Conservation (phyloP, 2,329 filamentous ascomycete species). For the Penicillium vulpinum region DNA sequence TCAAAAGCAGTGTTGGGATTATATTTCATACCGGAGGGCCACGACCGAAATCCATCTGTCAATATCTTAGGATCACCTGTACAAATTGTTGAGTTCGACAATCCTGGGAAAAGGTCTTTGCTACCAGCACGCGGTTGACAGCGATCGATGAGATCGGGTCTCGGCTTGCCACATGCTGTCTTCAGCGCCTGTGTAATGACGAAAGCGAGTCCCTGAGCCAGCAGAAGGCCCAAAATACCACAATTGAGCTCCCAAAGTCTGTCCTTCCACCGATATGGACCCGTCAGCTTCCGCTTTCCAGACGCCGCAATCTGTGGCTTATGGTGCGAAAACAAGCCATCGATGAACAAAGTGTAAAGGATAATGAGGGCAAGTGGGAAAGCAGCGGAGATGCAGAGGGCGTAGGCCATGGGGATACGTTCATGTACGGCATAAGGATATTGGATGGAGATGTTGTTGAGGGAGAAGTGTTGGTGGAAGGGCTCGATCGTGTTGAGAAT, state of each 20-base stretch:
- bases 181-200: constrained; percentile 60
- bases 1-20: background rate
- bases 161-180: constrained; percentile 60
- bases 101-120: constrained; percentile 39
- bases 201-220: constrained; percentile 57
- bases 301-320: constrained; percentile 37
- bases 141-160: constrained; percentile 60
- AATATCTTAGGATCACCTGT: constrained; percentile 52
- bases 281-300: constrained; percentile 42
- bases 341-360: constrained; percentile 58
- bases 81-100: constrained; percentile 54
- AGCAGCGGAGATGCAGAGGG: constrained; percentile 52
- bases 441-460: constrained; percentile 57
- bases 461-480: constrained; percentile 59
- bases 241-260: constrained; percentile 64
- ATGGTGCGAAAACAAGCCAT: constrained; percentile 58
- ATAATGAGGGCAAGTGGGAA: constrained; percentile 54
- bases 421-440: constrained; percentile 60
- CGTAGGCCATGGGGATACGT: constrained; percentile 53
- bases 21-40: constrained; percentile 51
- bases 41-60: constrained; percentile 61
- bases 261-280: constrained; percentile 56
- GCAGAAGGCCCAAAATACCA: constrained; percentile 57
- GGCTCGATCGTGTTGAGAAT: constrained; percentile 56
- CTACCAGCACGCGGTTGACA: constrained; percentile 46